Evolutionary conservation across 2,329 filamentous ascomycete genomes (phyloP).

Genomic region (Coleophoma crateriformis): DNA sequence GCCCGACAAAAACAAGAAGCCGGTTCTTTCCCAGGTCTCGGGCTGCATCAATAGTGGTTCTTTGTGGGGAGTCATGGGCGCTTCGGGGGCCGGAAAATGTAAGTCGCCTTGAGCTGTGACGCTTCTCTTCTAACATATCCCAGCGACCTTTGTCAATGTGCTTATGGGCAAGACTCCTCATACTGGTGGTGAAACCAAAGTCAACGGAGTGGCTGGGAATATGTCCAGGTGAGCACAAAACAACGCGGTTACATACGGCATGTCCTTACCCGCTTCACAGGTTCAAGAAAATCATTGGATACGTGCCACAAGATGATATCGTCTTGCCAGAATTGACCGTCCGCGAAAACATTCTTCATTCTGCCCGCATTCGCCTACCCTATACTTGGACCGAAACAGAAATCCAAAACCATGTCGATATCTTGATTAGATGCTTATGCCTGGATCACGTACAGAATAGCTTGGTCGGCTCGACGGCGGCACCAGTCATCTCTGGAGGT

Average conservation of each 20-base stretch:
- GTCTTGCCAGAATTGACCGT: conserved; percentile 55
- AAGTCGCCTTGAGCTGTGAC: conserved; percentile 1
- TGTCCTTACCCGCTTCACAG: conserved; percentile 10
- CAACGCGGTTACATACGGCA: background rate
- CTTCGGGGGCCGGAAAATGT: conserved; percentile 52
- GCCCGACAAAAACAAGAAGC: conserved; percentile 35
- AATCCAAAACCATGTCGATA: conserved; percentile 47
- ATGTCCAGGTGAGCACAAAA: conserved; percentile 17
- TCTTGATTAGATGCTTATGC: conserved; percentile 48
- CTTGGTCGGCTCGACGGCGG: conserved; percentile 51
- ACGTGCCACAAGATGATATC: conserved; percentile 57
- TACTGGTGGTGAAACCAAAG: conserved; percentile 43
- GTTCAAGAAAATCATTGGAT: conserved; percentile 56
- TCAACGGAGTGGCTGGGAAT: conserved; percentile 35
- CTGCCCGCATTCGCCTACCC: conserved; percentile 48
- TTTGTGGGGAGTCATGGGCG: conserved; percentile 55
- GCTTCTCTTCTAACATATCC: conserved; percentile 2
- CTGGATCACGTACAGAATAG: conserved; percentile 30
- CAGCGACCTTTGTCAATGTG: conserved; percentile 50
- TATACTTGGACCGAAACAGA: conserved; percentile 42
- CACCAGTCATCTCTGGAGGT: conserved; percentile 56
- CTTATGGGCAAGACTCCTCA: conserved; percentile 53
- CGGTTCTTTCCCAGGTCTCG: conserved; percentile 47
- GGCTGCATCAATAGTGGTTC: conserved; percentile 47
- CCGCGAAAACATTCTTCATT: conserved; percentile 56